These are phyloP conservation scores for Russula sp. DNA, from an alignment of 768 basidiomycete species.

Conservation along the genomic window DNA sequence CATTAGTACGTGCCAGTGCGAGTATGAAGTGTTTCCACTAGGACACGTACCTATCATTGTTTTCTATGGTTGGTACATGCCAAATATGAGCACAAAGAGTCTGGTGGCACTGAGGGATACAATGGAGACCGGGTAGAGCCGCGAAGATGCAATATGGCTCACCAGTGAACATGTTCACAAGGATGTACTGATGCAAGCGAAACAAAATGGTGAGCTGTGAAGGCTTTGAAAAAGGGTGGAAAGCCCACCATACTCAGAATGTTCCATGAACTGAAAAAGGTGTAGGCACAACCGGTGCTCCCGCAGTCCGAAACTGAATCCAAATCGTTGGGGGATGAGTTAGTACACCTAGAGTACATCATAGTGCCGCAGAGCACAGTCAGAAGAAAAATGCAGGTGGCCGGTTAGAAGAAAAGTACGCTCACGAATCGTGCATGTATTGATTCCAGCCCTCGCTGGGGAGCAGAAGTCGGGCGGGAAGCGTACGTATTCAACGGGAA, in stretches of 20 bases:
- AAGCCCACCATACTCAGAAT: slow-evolving; percentile 80
- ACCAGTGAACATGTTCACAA: slow-evolving; percentile 95
- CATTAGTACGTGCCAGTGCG: too few relatives aligned
- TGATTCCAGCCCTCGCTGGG: too few relatives aligned
- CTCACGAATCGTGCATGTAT: slow-evolving; percentile 38
- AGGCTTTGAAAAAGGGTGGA: background rate
- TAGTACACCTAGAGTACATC: too few relatives aligned
- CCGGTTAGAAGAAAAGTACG: background rate
- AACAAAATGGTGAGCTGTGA: background rate
- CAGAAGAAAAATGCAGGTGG: too few relatives aligned
- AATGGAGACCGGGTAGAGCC: background rate
- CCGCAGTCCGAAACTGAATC: too few relatives aligned
- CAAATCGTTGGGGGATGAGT: too few relatives aligned
- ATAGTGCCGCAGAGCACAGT: too few relatives aligned
- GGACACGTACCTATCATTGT: too few relatives aligned
- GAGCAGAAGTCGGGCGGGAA: slow-evolving; percentile 14
- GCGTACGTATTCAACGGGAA: background rate
- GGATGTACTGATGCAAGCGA: slow-evolving; percentile 67
- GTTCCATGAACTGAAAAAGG: slow-evolving; percentile 92
- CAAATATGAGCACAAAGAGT: too few relatives aligned
- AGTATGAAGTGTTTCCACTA: too few relatives aligned
- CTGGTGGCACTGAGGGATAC: too few relatives aligned
- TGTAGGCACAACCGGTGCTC: slow-evolving; percentile 17
- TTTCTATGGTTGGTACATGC: too few relatives aligned
- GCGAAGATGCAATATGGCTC: slow-evolving; percentile 17